Evolutionary conservation across 805 yeast genomes (phyloP), one percentile per base, ranked within the genome.

Genomic region (Ogataea minuta): DNA sequence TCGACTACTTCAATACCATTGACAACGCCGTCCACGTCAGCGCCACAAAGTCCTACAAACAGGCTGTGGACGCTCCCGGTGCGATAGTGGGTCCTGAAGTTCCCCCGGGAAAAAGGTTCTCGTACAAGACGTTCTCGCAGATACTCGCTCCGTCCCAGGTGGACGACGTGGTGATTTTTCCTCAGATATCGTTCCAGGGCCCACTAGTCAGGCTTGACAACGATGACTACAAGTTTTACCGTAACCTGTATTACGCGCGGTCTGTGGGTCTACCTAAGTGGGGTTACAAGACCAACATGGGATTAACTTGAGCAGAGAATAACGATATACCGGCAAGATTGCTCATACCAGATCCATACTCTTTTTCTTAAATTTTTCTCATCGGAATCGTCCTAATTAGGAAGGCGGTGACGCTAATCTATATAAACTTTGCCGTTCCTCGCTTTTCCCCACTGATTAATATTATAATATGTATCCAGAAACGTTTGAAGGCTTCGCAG

Each of bases 401-500:
- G 15, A n/a, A 12, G 15, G 8, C 4, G 31, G 8, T 13, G 15
- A 6, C 19, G 12, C 16, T 6, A 9, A n/a, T 25, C 12, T 25
- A 25, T n/a, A 25, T 6, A 25, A 25, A 10, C 12, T 10, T n/a
- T 5, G 14, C 28, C 12, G 14, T 25, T 25, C 9, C 28, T 13
- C 5, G 9, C 6, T n/a, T 25, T 13, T n/a, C 7, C 17, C 12
- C 5, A n/a, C 31, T 28, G 16, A 20, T 20, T 31, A 15, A 19
- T 16, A 12, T 21, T 9, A 10, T 5, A 25, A 7, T 9, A 30
- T 34, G 40, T 60, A 57, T 31, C 70, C 68, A 41, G 68, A 64
- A 13, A 59, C 62, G 21, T 67, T 67, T 35, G 54, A 56, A 41
- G 71, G 71, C 14, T 66, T 52, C 50, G 72, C 70, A 3, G 61